phyloP scores from a whole-genome alignment of 2,329 filamentous ascomycete species.

The Berkeleyomyces rouxiae region DNA sequence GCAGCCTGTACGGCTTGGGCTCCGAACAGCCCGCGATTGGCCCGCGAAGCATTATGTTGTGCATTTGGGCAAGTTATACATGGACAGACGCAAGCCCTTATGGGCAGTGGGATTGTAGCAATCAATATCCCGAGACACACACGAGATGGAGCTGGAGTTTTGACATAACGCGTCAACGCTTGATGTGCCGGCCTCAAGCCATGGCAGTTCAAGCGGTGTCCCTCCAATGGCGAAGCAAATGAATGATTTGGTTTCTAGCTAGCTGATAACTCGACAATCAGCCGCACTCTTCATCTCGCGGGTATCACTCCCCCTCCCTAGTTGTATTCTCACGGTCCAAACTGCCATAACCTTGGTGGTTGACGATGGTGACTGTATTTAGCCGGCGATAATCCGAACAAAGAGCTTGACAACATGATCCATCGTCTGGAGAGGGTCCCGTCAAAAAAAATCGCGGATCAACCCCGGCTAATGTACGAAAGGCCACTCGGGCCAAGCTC shows the following conservation, averaged over 20 bases:
- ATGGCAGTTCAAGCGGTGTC: too few species aligned
- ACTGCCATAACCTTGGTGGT: background rate
- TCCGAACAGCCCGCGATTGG: too few species aligned
- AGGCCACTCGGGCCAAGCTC: slow-evolving; percentile 3
- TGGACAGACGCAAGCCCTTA: background rate
- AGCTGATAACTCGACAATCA: too few species aligned
- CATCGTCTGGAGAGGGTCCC: background rate
- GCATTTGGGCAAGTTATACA: background rate
- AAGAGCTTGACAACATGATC: background rate
- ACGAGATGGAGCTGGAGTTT: background rate
- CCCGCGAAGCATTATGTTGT: background rate
- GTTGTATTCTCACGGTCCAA: too few species aligned
- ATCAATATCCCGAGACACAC: background rate
- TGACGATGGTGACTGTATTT: background rate
- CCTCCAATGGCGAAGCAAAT: too few species aligned
- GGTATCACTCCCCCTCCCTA: too few species aligned
- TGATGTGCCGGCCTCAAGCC: background rate
- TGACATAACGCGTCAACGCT: background rate
- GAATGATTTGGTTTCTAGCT: too few species aligned
- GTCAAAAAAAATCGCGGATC: background rate
- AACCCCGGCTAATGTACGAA: background rate
- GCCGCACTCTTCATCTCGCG: too few species aligned
- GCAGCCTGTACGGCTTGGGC: background rate
- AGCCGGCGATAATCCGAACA: background rate
- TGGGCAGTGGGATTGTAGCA: background rate